Evolutionary conservation across 192 early-diverging fungal species (phyloP).

Genomic region (Coemansia sp.): DNA sequence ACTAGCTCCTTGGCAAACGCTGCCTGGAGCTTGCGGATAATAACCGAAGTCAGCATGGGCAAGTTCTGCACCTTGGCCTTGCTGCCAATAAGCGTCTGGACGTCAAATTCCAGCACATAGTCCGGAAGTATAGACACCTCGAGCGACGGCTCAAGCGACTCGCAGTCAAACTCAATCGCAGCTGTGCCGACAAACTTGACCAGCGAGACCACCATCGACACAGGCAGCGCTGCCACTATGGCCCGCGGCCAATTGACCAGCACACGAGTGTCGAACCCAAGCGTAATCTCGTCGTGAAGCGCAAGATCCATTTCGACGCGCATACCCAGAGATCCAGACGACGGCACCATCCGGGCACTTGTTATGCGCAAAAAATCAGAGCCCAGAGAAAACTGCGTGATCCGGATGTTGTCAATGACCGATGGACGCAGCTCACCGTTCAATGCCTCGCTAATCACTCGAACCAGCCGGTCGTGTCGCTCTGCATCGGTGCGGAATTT

Average conservation of each 20-base stretch:
- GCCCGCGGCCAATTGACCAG: conserved; percentile 95
- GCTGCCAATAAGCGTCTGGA: conserved; percentile 89
- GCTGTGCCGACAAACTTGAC: conserved; percentile 90
- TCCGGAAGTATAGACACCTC: conserved; percentile 57
- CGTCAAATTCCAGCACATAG: conserved; percentile 82
- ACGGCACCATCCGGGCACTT: conserved; percentile 51
- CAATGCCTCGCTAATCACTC: conserved; percentile 51
- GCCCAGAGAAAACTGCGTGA: conserved; percentile 57
- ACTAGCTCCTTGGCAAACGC: conserved; percentile 52
- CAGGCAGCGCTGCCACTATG: conserved; percentile 85
- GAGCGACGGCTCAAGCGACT: conserved; percentile 30
- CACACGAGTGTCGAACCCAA: conserved; percentile 89
- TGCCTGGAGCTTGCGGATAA: conserved; percentile 68
- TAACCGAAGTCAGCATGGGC: conserved; percentile 87
- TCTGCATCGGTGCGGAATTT: conserved; percentile 55
- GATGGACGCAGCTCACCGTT: conserved; percentile 52
- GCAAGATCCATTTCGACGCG: conserved; percentile 69
- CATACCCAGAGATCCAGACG: conserved; percentile 45
- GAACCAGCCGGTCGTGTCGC: conserved; percentile 48
- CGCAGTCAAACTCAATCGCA: conserved; percentile 50
- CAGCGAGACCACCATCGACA: conserved; percentile 82
- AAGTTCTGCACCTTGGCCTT: conserved; percentile 96
- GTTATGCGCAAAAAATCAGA: conserved; percentile 53
- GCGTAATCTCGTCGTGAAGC: conserved; percentile 88
- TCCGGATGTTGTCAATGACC: conserved; percentile 45